Evolutionary conservation across 2,329 filamentous ascomycete species (phyloP).

Genomic region (Cordyceps cateniannulata): DNA sequence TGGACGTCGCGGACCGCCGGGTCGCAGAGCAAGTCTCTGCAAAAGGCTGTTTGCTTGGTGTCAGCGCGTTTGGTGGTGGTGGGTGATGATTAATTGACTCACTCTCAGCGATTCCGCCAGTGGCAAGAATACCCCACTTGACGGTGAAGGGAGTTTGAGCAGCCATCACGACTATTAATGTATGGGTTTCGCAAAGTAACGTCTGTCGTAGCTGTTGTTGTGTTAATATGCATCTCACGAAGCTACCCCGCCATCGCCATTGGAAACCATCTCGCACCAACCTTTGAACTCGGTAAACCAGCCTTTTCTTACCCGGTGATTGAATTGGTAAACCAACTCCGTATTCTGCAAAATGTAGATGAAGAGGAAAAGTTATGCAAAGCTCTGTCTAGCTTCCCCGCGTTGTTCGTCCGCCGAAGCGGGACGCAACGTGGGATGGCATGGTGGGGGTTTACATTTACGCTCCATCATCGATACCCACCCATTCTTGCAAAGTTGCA

Average conservation of each 20-base stretch:
- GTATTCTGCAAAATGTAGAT: neutral
- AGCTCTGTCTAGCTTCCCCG: slow-evolving; percentile 1
- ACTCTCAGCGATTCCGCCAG: slow-evolving; percentile 53
- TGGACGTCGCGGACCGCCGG: slow-evolving; percentile 61
- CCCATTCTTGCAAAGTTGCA: too few relatives aligned
- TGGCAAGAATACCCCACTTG: slow-evolving; percentile 57
- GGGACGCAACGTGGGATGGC: neutral
- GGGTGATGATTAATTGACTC: slow-evolving; percentile 18
- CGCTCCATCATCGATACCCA: too few relatives aligned
- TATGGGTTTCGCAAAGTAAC: neutral
- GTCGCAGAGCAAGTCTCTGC: slow-evolving; percentile 71
- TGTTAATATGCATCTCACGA: neutral
- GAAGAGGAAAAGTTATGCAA: neutral
- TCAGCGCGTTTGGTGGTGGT: neutral
- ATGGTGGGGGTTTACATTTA: slow-evolving; percentile 6
- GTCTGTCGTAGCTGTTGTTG: neutral
- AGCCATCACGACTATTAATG: slow-evolving; percentile 28
- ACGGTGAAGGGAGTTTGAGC: slow-evolving; percentile 37
- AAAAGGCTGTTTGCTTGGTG: slow-evolving; percentile 44
- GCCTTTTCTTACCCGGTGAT: neutral
- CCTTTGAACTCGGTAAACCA: neutral
- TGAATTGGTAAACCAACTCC: neutral
- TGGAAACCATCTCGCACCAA: neutral
- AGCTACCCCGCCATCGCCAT: neutral
- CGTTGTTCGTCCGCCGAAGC: neutral